These are phyloP conservation scores for Diphasiastrum complanatum DNA, from an alignment of 83 land plant species.

Conservation along the genomic window DNA sequence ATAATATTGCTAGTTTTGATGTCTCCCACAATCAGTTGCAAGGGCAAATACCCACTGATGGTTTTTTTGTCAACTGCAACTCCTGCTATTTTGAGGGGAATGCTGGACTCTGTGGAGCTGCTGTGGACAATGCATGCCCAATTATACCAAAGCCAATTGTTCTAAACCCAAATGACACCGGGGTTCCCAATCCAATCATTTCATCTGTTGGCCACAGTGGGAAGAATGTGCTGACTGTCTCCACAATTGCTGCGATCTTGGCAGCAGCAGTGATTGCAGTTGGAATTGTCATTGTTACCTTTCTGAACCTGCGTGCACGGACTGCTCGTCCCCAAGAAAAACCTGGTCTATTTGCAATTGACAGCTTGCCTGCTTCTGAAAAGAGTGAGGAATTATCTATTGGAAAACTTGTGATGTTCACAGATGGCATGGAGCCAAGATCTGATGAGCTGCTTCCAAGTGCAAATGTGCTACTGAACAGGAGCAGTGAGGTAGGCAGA, in stretches of 20 bases:
- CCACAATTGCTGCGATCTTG: not conserved
- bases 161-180: slow-evolving; percentile 7
- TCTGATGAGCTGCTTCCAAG: not conserved
- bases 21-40: slow-evolving; percentile 4
- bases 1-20: not conserved
- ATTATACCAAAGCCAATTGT: slow-evolving; percentile 12
- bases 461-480: not conserved
- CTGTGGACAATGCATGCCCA: not conserved
- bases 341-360: not conserved
- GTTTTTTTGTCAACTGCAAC: not conserved
- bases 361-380: not conserved
- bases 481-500: not conserved
- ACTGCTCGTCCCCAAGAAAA: slow-evolving; percentile 2
- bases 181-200: not conserved
- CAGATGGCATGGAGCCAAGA: not conserved
- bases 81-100: not conserved
- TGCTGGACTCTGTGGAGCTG: not conserved
- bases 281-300: not conserved
- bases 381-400: not conserved
- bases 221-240: not conserved
- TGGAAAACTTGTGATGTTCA: not conserved
- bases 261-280: not conserved
- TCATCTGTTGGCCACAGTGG: not conserved
- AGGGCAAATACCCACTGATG: slow-evolving; percentile 6
- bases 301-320: not conserved